Base-by-base conservation (phyloP, 345 rosid species). In the Eucalyptus guilfoylei region DNA sequence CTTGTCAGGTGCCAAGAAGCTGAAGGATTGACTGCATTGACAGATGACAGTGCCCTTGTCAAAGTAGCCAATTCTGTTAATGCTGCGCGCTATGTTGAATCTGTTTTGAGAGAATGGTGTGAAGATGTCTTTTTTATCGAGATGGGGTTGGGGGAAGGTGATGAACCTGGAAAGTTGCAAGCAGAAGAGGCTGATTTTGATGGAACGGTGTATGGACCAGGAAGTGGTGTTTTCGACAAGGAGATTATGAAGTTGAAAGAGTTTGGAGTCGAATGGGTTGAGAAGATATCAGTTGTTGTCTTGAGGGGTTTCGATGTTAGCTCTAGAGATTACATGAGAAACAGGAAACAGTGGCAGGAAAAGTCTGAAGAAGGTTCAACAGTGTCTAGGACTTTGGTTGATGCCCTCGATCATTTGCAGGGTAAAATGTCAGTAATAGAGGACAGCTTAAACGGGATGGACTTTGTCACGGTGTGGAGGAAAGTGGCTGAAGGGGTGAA, bases 91-190 rank as follows among this genome's bases (percentile, higher is more conserved):
- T 94, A 94, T 88, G 85, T 95, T 86, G 99, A 95, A 89, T 93
- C 96, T 83, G 94, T 96, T 88, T 86, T 98, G 88, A 95, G 90
- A 89, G 97, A 96, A 90, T 95, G 98, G 99, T 92, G 94, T 54
- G 99, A 97, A 89, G 99, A 97, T 88, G 94, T 97, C 9, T 96
- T 96, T 90, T 97, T 97, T 89, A 93, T 98, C 5, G 99, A 97
- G 93, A 90, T 98, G 95, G 95, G 94, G 80, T 89, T 88, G 62
- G 93, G 89, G 88, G 89, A 92, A 86, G 85, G 90, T 52, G 91
- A 94, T 91, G 93, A 91, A 85, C 88, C 85, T 72, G 96, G 90
- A 92, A 42, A 48, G 50, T 86, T 91, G 40, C 85, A 87, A 60
- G 28, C 86, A n/a, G 92, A 93, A 69, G 87, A 86, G 40, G 86